phyloP scores from a whole-genome alignment of 192 early-diverging fungal genomes.

The Backusella tarrabulga region DNA sequence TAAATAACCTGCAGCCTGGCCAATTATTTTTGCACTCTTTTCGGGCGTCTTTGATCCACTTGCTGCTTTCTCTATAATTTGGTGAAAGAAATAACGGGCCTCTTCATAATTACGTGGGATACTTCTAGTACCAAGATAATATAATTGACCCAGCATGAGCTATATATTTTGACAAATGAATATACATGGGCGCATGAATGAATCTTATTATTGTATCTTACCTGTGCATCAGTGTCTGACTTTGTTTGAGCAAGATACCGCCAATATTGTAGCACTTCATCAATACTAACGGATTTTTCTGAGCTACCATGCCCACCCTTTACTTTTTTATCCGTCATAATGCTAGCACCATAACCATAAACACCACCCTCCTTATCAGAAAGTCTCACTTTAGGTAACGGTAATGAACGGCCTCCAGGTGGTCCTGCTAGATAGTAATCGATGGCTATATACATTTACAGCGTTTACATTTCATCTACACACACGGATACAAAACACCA shows the following conservation, averaged over 20 bases:
- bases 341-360: constrained; percentile 81
- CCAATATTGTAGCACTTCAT: constrained; percentile 81
- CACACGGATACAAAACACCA: too few relatives aligned
- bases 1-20: constrained; percentile 74
- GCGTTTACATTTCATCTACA: too few relatives aligned
- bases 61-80: constrained; percentile 42
- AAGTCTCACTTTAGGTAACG: constrained; percentile 64
- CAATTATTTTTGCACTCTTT: constrained; percentile 40
- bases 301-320: constrained; percentile 28
- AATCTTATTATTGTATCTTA: not conserved
- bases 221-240: constrained; percentile 60
- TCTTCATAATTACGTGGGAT: constrained; percentile 56
- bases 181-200: not conserved
- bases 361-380: constrained; percentile 79
- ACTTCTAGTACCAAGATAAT: constrained; percentile 70
- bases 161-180: constrained; percentile 11
- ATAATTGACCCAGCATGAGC: constrained; percentile 75
- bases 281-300: constrained; percentile 42
- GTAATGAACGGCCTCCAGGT: constrained; percentile 76
- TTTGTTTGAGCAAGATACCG: constrained; percentile 61
- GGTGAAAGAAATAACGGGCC: constrained; percentile 60
- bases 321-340: constrained; percentile 27
- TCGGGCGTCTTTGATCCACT: not conserved
- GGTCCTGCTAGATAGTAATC: constrained; percentile 69
- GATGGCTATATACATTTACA: constrained; percentile 47